Conservation (phyloP, 108 stramenopile species). For the Cyclotella cryptica region DNA sequence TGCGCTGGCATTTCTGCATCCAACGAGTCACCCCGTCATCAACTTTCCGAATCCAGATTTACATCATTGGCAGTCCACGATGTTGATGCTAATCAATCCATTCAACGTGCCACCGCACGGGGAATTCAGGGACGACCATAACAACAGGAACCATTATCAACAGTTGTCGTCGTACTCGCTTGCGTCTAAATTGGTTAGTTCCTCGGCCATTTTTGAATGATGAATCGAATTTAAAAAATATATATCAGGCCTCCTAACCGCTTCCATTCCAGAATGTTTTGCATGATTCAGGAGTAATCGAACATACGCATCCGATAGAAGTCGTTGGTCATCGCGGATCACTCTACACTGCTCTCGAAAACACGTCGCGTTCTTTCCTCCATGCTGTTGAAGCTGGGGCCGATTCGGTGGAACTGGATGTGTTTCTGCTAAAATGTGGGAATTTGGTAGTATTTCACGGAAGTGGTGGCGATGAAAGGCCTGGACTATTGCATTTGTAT, state of each 20-base stretch:
- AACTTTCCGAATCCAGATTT: too few species aligned
- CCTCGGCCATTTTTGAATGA: too few species aligned
- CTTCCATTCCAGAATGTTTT: neutral
- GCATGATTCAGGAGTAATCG: conserved; percentile 1
- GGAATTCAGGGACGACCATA: too few species aligned
- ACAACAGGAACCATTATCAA: too few species aligned
- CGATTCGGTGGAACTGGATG: conserved; percentile 80
- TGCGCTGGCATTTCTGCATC: too few species aligned
- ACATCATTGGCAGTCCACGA: too few species aligned
- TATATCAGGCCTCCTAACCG: neutral
- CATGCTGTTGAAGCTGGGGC: conserved; percentile 61
- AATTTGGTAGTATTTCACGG: conserved; percentile 87
- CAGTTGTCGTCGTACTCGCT: neutral
- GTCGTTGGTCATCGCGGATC: conserved; percentile 85
- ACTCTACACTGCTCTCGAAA: conserved; percentile 77
- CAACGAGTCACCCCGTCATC: too few species aligned
- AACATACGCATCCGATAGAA: conserved; percentile 41
- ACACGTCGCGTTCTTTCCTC: conserved; percentile 69
- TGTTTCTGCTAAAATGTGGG: conserved; percentile 74
- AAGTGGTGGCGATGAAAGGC: conserved; percentile 63
- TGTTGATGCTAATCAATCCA: too few species aligned
- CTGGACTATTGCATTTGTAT: conserved; percentile 67
- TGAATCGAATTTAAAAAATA: too few species aligned
- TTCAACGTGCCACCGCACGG: too few species aligned
- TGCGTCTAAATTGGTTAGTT: conserved; percentile 3